phyloP scores from a whole-genome alignment of 2,329 filamentous ascomycete species.

The Beauveria sp. region DNA sequence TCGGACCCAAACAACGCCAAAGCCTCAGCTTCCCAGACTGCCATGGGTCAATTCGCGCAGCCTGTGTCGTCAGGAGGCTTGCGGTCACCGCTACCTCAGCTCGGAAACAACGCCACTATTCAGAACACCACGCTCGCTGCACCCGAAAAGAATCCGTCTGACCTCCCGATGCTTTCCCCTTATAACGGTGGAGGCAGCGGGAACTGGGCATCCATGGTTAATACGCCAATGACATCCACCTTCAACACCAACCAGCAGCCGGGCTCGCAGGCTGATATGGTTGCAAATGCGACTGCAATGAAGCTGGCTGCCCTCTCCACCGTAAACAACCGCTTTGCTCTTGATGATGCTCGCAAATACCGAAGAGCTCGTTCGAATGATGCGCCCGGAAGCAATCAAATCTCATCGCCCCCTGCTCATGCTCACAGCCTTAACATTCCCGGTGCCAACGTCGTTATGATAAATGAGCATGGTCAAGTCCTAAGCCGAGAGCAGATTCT shows the following conservation, averaged over 20 bases:
- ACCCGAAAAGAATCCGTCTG: constrained; percentile 55
- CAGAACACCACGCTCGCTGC: constrained; percentile 78
- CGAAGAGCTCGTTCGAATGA: constrained; percentile 86
- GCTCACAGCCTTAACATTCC: constrained; percentile 53
- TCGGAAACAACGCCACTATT: constrained; percentile 61
- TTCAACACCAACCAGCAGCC: constrained; percentile 48
- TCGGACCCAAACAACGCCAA: constrained; percentile 53
- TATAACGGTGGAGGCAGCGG: constrained; percentile 65
- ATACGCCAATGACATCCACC: constrained; percentile 88
- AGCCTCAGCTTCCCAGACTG: constrained; percentile 67
- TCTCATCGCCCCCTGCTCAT: constrained; percentile 49
- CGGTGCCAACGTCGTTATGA: constrained; percentile 79
- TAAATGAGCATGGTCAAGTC: constrained; percentile 86
- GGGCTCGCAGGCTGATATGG: constrained; percentile 76
- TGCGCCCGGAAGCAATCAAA: constrained; percentile 53
- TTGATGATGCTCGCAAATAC: constrained; percentile 96
- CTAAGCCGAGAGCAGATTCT: constrained; percentile 79
- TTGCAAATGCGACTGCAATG: constrained; percentile 98
- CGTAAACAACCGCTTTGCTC: constrained; percentile 93
- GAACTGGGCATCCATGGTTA: constrained; percentile 98
- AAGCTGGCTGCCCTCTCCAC: constrained; percentile 94
- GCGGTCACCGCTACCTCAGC: constrained; percentile 69
- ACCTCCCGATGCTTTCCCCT: constrained; percentile 80
- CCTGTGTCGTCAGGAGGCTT: constrained; percentile 65
- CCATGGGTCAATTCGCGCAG: constrained; percentile 94